These are phyloP conservation scores for Monascus purpureus DNA, from an alignment of 495 filamentous ascomycete species.

Conservation along the genomic window DNA sequence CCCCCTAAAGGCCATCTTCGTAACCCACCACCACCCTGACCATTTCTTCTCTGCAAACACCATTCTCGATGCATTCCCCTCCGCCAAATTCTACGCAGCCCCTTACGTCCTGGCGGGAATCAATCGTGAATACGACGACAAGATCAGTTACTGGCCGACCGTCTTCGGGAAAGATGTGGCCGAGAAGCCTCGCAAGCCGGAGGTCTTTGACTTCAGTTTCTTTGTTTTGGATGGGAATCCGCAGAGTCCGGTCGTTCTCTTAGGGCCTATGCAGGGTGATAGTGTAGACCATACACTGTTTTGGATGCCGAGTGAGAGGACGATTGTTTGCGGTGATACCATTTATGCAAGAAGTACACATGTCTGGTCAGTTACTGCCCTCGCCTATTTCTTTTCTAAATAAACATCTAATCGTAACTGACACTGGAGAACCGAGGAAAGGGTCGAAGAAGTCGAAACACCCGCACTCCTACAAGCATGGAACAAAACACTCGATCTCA, in stretches of 20 bases:
- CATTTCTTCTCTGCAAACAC: slow-evolving; percentile 19
- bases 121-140: slow-evolving; percentile 16
- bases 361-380: no score
- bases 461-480: slow-evolving; percentile 12
- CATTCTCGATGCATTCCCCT: slow-evolving; percentile 15
- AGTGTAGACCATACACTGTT: no score
- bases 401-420: no score
- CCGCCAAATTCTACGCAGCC: slow-evolving; percentile 11
- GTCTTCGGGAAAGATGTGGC: slow-evolving; percentile 13
- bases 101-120: slow-evolving; percentile 18
- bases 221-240: slow-evolving; percentile 11
- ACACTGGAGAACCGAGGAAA: slow-evolving; percentile 1
- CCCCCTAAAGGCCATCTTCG: slow-evolving; percentile 14
- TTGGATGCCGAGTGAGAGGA: slow-evolving; percentile 4
- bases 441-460: slow-evolving; percentile 17
- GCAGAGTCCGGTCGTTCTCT: no score
- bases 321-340: no score
- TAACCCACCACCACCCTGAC: slow-evolving; percentile 20
- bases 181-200: slow-evolving; percentile 10
- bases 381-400: no score
- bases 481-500: slow-evolving; percentile 12
- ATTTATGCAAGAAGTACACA: no score
- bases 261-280: no score
- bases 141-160: slow-evolving; percentile 14
- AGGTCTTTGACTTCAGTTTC: slow-evolving; percentile 11